Base-by-base conservation (phyloP, 352 stramenopile species). In the Globisporangium recalcitrans region DNA sequence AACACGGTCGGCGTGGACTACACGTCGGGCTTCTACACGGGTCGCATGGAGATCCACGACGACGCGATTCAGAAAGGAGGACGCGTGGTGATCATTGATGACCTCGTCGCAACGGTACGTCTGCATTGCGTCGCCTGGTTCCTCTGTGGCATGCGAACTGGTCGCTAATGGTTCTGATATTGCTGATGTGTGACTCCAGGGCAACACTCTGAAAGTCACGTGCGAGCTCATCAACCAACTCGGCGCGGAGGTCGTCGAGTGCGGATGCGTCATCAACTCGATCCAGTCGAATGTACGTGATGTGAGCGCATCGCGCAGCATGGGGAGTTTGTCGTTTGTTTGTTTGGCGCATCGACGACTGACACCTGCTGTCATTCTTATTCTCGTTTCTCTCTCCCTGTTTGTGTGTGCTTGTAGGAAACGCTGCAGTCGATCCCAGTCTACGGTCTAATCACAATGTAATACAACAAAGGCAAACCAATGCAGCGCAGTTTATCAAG, bases 1-100 rank as follows among this genome's bases (percentile, higher is more conserved):
- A 80, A 87, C 63, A 85, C 78, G 0, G 78, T 94, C 52, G 85
- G 85, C n/a, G 75, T 93, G 44, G 81, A 94, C 64, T 94, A 90
- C 70, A 80, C 76, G 8, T 89, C 80, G 29, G 81, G 83, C 10
- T 94, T 89, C 47, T 88, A 81, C 63, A 76, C 77, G 0, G 80
- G 80, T 0, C 77, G 85, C 11, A 77, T 92, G 75, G 85, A 93
- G 65, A 88, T 93, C 52, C 85, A 94, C 62, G 77, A 88, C 44
- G 82, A 94, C 52, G 79, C 81, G n/a, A 88, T 94, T 60, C 70
- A 76, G 9, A 75, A 70, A 19, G 85, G 82, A 57, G 78, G 67
- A 8, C 82, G 85, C 60, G 81, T 92, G 8, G 74, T 91, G 21
- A 78, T 93, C 61, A 89, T 93, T 34, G 82, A 93, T 58, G 85